These are phyloP conservation scores for Oenanthe sinensis DNA, from an alignment of 129 eudicot genomes.

Conservation along the genomic window DNA sequence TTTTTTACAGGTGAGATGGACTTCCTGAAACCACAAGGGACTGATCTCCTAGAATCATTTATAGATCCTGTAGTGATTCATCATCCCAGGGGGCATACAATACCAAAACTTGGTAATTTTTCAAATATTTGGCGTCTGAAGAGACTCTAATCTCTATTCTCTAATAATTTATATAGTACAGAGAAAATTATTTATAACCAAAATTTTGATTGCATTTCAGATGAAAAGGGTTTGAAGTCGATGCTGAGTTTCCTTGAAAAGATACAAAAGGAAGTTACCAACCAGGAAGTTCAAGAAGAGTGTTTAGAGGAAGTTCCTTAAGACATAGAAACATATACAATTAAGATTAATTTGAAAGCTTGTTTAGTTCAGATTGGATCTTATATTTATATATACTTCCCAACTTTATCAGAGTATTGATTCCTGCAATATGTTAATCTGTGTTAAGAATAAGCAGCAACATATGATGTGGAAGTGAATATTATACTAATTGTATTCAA, in stretches of 20 bases:
- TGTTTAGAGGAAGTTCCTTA: background rate
- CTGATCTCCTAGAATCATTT: slow-evolving; percentile 41
- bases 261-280: slow-evolving; percentile 35
- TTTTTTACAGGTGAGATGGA: slow-evolving; percentile 50
- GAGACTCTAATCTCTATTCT: background rate
- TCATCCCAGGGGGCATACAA: slow-evolving; percentile 84
- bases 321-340: background rate
- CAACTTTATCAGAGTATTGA: background rate
- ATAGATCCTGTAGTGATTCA: slow-evolving; percentile 52
- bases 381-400: background rate
- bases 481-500: background rate
- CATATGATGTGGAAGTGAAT: background rate
- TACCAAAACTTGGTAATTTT: slow-evolving; percentile 65
- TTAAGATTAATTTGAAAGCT: background rate
- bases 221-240: slow-evolving; percentile 40
- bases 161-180: background rate
- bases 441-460: background rate
- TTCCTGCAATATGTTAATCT: background rate
- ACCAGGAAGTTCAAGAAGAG: slow-evolving; percentile 21
- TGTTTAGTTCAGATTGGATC: background rate
- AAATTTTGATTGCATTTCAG: slow-evolving; percentile 20
- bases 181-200: background rate
- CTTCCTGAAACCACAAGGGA: slow-evolving; percentile 47
- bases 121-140: background rate
- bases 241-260: slow-evolving; percentile 49